Evolutionary conservation across 148 eudicot species (phyloP).

Genomic region (Chenopodium berlandieri): DNA sequence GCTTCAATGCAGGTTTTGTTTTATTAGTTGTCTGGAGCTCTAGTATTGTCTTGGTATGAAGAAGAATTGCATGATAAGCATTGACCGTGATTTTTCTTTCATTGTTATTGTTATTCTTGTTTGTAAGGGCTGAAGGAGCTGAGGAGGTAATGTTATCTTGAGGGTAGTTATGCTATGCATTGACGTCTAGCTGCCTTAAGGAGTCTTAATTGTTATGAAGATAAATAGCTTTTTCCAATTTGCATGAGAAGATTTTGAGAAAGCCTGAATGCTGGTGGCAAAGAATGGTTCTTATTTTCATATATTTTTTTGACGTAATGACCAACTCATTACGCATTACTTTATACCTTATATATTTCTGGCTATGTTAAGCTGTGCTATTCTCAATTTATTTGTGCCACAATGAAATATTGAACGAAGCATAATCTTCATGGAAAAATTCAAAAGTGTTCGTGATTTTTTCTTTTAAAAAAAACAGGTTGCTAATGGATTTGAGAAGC

Average conservation of each 20-base stretch:
- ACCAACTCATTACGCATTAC: not conserved
- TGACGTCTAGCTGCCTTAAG: not conserved
- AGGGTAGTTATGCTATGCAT: not conserved
- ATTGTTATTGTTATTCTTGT: not conserved
- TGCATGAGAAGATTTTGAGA: not conserved
- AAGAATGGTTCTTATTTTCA: not conserved
- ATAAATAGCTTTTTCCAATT: not conserved
- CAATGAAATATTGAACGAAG: not conserved
- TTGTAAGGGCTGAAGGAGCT: not conserved
- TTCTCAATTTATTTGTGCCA: not conserved
- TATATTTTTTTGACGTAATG: not conserved
- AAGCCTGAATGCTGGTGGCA: not conserved
- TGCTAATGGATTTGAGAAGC: slow-evolving; percentile 34
- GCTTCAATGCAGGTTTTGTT: not conserved
- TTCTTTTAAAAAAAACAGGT: slow-evolving; percentile 32
- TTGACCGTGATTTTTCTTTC: not conserved
- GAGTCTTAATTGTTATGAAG: not conserved
- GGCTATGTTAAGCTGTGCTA: not conserved
- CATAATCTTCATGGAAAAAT: not conserved
- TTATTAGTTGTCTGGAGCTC: not conserved
- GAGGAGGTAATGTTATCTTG: no score
- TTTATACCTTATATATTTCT: not conserved
- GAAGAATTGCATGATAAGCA: not conserved
- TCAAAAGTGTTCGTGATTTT: not conserved
- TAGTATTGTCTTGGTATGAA: not conserved